Evolutionary conservation across 176 grass and related monocot genomes (phyloP), one percentile per base, ranked within the genome.

Genomic region (Hordeum marinum): DNA sequence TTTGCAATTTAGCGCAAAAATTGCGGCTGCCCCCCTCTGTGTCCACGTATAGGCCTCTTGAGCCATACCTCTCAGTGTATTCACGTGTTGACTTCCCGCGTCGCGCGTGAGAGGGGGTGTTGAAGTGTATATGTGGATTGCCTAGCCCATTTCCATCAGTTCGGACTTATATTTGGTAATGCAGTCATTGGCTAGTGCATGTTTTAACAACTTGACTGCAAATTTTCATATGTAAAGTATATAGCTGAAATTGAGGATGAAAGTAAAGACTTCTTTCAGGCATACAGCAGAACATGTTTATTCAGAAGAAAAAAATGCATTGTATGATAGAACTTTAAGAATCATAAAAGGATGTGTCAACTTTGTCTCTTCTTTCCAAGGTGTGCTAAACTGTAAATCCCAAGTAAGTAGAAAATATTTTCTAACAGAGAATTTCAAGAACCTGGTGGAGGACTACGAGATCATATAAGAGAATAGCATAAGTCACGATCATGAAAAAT

Each of bases 261-360:
- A 6, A 68, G 79, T 67, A 76, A 87, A 58, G 48, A 35, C 20
- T 50, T 20, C 12, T 13, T 73, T 73, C 8, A 13, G 72, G 72
- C 43, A 15, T 71, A 21, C 11, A 52, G 23, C 14, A 58, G 8
- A 78, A 48, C 37, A 12, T 63, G 82, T 29, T 15, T 62, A 35
- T 63, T 78, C 42, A 48, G 24, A 17, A 78, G 20, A 17, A 83
- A 68, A 82, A 76, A 68, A 25, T 71, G 32, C 63, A 82, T 78
- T 78, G 40, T 61, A 71, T 42, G 21, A 64, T 68, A 27, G 60
- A 46, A 20, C 31, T 37, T 77, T 69, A 88, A 69, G 25, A 68
- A 71, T 50, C 63, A 77, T 39, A 62, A 60, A 50, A 31, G 4
- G 27, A 14, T 57, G 27, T 42, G 76, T 40, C 46, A 59, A 40